Base-by-base conservation (phyloP, 805 yeast species). In the Cyberlindnera amylophila region DNA sequence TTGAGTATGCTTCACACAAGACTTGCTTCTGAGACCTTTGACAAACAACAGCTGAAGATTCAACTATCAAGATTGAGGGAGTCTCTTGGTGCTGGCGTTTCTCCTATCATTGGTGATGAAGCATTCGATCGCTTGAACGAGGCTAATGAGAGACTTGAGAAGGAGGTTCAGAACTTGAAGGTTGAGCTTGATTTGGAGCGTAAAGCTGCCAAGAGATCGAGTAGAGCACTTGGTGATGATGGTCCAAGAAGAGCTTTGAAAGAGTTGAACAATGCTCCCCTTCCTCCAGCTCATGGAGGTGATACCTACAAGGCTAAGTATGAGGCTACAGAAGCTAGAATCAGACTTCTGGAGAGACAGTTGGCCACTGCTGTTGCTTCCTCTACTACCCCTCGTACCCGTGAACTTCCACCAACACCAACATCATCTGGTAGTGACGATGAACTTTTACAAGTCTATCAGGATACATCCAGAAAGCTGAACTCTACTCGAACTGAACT, bases 11-110 rank as follows among this genome's bases (percentile, higher is more conserved):
- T 85, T 12, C 83, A 81, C 50, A 74, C 81, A 2, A 71, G 86
- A 51, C 58, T 80, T n/a, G 81, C 83, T 2, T 70, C 82, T n/a
- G 82, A 79, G 38, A 70, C 81, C 6, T 75, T 76, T 47, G 83
- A 79, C 41, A 75, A 72, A 45, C 79, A 75, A 53, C 75, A 64
- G 38, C 55, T 70, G 47, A 68, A 63, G 34, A 70, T 73, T 11
- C 71, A 70, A 34, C 40, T 77, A 4, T 64, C 65, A 26, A 70
- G 65, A 32, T 39, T 72, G 16, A 36, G 44, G 21, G 44, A 34
- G 34, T 40, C 49, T 4, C 29, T 42, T 24, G 46, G 43, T 39
- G 54, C 40, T 24, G 53, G 50, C 24, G 42, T 39, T n/a, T 41
- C 46, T n/a, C 53, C 53, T 12, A 41, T 45, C 51, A 14, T 56